Evolutionary conservation across 345 rosid species (phyloP).

Genomic region (Euphorbia peplus): DNA sequence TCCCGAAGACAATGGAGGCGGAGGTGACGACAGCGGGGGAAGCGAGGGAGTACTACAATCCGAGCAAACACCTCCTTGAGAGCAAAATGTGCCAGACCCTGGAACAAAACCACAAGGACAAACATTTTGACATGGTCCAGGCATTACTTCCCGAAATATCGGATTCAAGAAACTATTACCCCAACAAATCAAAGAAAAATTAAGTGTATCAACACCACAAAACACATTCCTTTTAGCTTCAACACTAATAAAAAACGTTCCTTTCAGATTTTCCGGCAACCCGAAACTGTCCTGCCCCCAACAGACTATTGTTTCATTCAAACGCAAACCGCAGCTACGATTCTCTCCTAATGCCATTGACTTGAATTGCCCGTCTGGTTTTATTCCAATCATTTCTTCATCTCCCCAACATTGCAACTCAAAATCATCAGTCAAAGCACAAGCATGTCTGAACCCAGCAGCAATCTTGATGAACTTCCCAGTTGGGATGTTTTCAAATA

Average conservation of each 20-base stretch:
- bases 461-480: constrained; percentile 39
- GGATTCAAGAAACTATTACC: constrained; percentile 33
- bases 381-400: constrained; percentile 22
- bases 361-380: constrained; percentile 36
- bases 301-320: constrained; percentile 45
- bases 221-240: constrained; percentile 55
- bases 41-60: constrained; percentile 14
- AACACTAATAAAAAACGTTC: constrained; percentile 30
- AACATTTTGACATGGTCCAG: constrained; percentile 47
- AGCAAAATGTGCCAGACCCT: constrained; percentile 32
- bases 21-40: background rate
- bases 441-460: constrained; percentile 57
- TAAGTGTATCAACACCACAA: constrained; percentile 40
- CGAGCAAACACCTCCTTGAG: constrained; percentile 27
- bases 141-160: constrained; percentile 44
- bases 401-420: constrained; percentile 58
- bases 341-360: constrained; percentile 56
- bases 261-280: constrained; percentile 37
- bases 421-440: constrained; percentile 34
- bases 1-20: background rate
- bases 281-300: constrained; percentile 57
- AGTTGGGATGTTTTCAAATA: background rate
- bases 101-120: constrained; percentile 35
- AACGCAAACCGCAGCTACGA: constrained; percentile 53
- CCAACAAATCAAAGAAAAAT: constrained; percentile 65